Evolutionary conservation across 805 yeast species (phyloP), one percentile per base, ranked within the genome.

Genomic region (Suhomyces emberorum): DNA sequence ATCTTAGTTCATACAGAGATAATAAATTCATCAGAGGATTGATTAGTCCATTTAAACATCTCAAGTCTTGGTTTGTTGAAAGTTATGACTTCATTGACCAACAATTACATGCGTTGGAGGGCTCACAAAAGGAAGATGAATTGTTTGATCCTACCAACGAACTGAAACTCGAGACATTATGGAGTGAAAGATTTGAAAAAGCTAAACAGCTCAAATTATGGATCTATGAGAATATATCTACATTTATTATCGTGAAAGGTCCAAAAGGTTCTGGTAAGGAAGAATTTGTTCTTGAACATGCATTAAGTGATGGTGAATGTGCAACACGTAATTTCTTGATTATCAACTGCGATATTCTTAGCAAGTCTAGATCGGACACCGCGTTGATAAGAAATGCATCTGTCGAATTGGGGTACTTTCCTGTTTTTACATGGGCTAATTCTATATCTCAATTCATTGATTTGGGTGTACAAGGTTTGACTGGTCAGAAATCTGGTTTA

Each of bases 231-330:
- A 89, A 88, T 43, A 79, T 81, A n/a, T 82, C 84, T 55, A 87
- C 97, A 1, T 93, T 88, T 54, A 88, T 91, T 17, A 78, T 93
- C 3, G 80, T 93, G 3, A 77, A 81, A 43, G 98, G 98, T 9
- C 98, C 98, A 4, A 74, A 87, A 46, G 98, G 98, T 4, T 80
- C 95, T n/a, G 98, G 98, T 15, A 91, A 93, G 51, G 75, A 80
- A 41, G 91, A 81, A 41, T 63, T 88, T 41, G 88, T 91, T 4
- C 61, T 82, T 53, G 79, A 79, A 29, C 78, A 81, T 50, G 80
- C 83, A 1, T 65, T 87, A 30, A 63, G 69, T 32, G 77, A 70
- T 19, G 75, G 88, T 34, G 68, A 70, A 1, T 38, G 48, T 3
- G 47, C 59, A 16, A 48, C 42, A 16, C 45, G 51, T 12, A 81